phyloP scores from a whole-genome alignment of 257 asterid species.

The Agastache rugosa region DNA sequence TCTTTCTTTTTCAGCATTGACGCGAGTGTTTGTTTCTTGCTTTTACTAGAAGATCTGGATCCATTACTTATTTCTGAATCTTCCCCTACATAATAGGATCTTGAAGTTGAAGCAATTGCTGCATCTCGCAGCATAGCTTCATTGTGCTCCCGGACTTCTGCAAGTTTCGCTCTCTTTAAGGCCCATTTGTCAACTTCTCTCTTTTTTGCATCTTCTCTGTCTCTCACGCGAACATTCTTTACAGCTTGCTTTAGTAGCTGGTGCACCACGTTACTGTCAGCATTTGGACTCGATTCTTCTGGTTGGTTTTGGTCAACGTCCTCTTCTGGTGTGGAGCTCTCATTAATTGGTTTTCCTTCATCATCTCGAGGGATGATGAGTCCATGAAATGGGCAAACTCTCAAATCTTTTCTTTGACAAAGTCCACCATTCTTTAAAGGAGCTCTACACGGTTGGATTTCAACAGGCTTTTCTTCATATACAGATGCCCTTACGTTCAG shows the following conservation, averaged over 20 bases:
- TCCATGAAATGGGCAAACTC: slow-evolving; percentile 89
- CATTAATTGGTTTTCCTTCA: slow-evolving; percentile 68
- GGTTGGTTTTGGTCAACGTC: slow-evolving; percentile 29
- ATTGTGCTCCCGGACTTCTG: slow-evolving; percentile 78
- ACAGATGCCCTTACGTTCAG: slow-evolving; percentile 65
- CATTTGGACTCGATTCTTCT: slow-evolving; percentile 47
- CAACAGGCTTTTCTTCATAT: slow-evolving; percentile 68
- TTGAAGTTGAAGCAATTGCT: slow-evolving; percentile 79
- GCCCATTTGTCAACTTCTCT: slow-evolving; percentile 56
- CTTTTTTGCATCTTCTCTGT: slow-evolving; percentile 56
- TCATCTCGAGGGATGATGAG: slow-evolving; percentile 69
- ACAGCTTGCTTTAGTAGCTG: slow-evolving; percentile 74
- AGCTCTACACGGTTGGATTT: slow-evolving; percentile 80
- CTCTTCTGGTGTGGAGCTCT: slow-evolving; percentile 41
- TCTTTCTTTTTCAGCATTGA: slow-evolving; percentile 87
- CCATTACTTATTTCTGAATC: slow-evolving; percentile 41
- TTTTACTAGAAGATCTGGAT: slow-evolving; percentile 41
- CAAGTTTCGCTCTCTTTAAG: slow-evolving; percentile 77
- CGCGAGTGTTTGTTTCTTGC: slow-evolving; percentile 69
- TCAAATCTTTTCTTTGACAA: slow-evolving; percentile 79
- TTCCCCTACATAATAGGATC: slow-evolving; percentile 66
- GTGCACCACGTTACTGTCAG: slow-evolving; percentile 38
- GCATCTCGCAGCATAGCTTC: slow-evolving; percentile 75
- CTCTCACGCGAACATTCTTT: slow-evolving; percentile 72
- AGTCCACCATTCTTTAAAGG: slow-evolving; percentile 80